phyloP scores from a whole-genome alignment of 169 alveolate genomes.

The Eimeria sp. region DNA sequence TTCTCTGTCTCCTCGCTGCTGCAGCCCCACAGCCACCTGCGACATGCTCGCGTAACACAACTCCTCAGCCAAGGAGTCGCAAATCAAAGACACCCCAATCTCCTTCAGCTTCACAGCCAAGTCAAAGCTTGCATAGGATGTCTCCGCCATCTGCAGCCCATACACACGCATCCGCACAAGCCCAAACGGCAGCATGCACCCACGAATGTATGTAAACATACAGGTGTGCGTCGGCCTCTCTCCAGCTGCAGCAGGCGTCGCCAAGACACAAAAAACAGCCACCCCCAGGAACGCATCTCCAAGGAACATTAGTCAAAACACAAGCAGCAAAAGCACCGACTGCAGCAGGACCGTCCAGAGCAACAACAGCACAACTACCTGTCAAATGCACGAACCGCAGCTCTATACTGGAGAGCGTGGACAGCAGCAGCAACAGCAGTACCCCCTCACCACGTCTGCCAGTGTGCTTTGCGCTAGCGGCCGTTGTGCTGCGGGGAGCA shows the following conservation, averaged over 20 bases:
- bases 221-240: background rate
- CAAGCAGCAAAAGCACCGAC: background rate
- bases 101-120: slow-evolving; percentile 4
- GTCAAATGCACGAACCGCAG: background rate
- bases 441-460: slow-evolving; percentile 1
- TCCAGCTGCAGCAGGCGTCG: too few species aligned
- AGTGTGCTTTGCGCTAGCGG: background rate
- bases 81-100: slow-evolving; percentile 12
- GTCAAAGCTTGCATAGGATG: background rate
- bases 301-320: background rate
- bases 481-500: background rate
- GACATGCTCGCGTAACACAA: background rate
- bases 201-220: background rate
- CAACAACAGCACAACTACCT: too few species aligned
- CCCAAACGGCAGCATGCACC: background rate
- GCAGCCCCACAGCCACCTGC: slow-evolving; percentile 71
- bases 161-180: background rate
- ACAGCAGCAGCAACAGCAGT: background rate
- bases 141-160: background rate
- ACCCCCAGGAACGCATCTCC: too few species aligned
- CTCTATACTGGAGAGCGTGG: background rate
- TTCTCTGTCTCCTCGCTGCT: slow-evolving; percentile 91
- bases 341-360: too few species aligned
- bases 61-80: slow-evolving; percentile 28
- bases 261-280: too few species aligned